Percentiles rank a stretch among this genome's conserved stretches.
phyloP scores from a whole-genome alignment of 164 flowering plant genomes.

The Aristolochia contorta region DNA sequence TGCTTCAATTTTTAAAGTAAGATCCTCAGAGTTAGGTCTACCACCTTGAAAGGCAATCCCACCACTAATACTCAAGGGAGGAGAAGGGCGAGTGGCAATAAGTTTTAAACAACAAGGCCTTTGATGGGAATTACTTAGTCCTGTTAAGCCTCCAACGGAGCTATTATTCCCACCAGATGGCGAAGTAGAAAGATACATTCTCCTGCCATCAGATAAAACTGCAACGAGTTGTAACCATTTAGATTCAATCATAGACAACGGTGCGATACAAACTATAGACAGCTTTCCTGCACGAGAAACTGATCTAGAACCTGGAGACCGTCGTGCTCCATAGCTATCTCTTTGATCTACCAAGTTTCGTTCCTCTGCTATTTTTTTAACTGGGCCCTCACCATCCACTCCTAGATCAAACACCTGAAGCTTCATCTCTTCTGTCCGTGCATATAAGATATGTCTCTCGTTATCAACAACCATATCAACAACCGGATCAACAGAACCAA shows the following conservation, averaged over 20 bases:
- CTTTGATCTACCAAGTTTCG: conserved; percentile 66
- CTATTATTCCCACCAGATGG: conserved; percentile 54
- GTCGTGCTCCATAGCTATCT: conserved; percentile 59
- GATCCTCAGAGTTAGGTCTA: conserved; percentile 71
- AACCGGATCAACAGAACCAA: conserved; percentile 88
- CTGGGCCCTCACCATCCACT: conserved; percentile 62
- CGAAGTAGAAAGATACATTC: conserved; percentile 83
- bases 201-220: conserved; percentile 91
- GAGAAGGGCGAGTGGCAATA: conserved; percentile 86
- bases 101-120: conserved; percentile 86
- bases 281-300: conserved; percentile 44
- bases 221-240: conserved; percentile 92
- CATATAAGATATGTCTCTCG: conserved; percentile 81
- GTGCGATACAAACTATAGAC: conserved; percentile 73
- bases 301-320: conserved; percentile 44
- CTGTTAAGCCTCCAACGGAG: conserved; percentile 46
- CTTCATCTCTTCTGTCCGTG: conserved; percentile 90
- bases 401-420: conserved; percentile 79
- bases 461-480: conserved; percentile 89
- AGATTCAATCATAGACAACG: conserved; percentile 78
- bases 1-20: conserved; percentile 74
- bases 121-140: conserved; percentile 34
- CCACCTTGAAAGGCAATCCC: conserved; percentile 72
- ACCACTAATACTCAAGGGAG: conserved; percentile 74
- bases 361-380: conserved; percentile 87